phyloP scores from a whole-genome alignment of 2,329 filamentous ascomycete genomes.

The Neofusicoccum parvum region DNA sequence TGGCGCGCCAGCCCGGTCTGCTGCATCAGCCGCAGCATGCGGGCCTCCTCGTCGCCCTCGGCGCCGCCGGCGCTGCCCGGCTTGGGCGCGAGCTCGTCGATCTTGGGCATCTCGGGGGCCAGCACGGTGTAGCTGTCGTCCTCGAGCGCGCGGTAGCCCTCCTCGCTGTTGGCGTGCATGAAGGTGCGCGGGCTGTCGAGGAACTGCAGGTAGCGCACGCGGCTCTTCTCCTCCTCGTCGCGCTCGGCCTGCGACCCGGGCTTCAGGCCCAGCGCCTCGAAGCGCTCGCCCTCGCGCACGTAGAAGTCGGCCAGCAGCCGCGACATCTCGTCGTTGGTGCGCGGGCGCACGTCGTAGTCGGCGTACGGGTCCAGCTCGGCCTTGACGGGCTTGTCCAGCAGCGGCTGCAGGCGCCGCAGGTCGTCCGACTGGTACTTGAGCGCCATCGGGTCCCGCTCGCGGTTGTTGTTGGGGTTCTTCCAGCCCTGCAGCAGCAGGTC shows the following conservation, averaged over 20 bases:
- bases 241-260: constrained; percentile 12
- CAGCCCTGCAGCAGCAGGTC: constrained; percentile 73
- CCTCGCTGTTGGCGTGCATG: constrained; percentile 53
- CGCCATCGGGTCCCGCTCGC: constrained; percentile 68
- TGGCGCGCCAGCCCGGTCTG: constrained; percentile 57
- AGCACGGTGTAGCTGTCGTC: constrained; percentile 49
- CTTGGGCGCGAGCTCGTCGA: constrained; percentile 40
- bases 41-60: constrained; percentile 42
- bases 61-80: constrained; percentile 31
- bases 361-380: constrained; percentile 16
- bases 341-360: constrained; percentile 30
- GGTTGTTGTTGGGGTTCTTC: constrained; percentile 55
- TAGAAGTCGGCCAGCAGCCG: constrained; percentile 12
- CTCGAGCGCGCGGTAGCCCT: constrained; percentile 51
- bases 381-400: constrained; percentile 61
- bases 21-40: constrained; percentile 56
- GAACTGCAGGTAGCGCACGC: constrained; percentile 42
- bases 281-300: constrained; percentile 4
- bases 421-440: constrained; percentile 72
- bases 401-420: constrained; percentile 73
- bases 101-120: constrained; percentile 54
- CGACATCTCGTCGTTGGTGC: constrained; percentile 19
- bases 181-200: constrained; percentile 48
- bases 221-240: constrained; percentile 49
- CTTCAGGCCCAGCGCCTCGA: constrained; percentile 8